Evolutionary conservation across 1,284 basidiomycete species (phyloP), one percentile per base, ranked within the genome.

Genomic region (Ceratobasidium sp.): DNA sequence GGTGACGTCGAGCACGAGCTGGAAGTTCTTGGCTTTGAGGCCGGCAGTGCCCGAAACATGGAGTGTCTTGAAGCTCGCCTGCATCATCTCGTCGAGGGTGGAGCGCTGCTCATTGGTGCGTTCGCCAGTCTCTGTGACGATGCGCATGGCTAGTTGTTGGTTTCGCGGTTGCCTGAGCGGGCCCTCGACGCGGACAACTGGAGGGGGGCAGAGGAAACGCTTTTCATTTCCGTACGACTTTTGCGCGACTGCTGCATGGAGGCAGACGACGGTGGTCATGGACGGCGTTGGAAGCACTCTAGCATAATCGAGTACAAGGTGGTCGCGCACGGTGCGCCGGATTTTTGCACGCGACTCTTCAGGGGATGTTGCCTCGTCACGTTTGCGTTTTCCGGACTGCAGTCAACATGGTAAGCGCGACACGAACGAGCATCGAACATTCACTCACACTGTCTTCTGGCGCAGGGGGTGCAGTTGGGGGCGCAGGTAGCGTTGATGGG

Each of bases 181-280:
- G 17, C 95, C 94, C 81, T 93, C 92, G 80, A 96, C 92, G 80
- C 93, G 92, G 62, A 96, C 94, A 78, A 96, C 89, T 19, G 95
- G 95, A 2, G 95, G 95, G 1, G 95, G 95, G 81, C 94, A 95
- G 66, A 96, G 89, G 82, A 95, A 96, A 68, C 95, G 93, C 84
- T 96, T 96, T 85, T 96, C 95, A 82, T 90, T 94, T 71, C 95
- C 95, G 82, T 96, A 96, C 9, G 94, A 95, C 84, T 96, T 96
- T 86, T 96, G 95, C 0, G 95, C 95, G 62, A 95, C 95, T 22
- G 94, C 93, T 43, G 95, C 94, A 80, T 96, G 94, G 49, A 95
- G 86, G 81, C 94, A 95, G 77, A 95, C 90, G 44, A 96, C 92
- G 54, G 94, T 96, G 59, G 95, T 95, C 93, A 95, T 94, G 77